A percentile compares a stretch with the other conserved stretches of the same genome.
Conservation (phyloP, 345 rosid genomes). For the Litchi chinensis region DNA sequence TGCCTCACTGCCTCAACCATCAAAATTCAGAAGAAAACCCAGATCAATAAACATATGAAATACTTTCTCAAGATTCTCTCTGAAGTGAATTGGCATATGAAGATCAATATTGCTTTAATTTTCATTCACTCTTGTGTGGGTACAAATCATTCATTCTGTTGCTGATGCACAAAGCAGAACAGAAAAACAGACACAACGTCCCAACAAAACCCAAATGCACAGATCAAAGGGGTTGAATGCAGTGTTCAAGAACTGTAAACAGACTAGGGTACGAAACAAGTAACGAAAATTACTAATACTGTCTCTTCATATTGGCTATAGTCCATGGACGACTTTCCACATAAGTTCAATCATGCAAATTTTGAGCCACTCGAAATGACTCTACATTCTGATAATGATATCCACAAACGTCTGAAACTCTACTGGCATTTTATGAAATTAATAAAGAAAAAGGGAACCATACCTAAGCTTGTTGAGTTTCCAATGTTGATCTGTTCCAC, state of each 20-base stretch:
- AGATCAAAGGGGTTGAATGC: neutral
- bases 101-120: neutral
- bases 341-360: neutral
- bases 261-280: conserved; percentile 12
- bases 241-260: neutral
- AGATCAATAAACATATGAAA: neutral
- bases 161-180: neutral
- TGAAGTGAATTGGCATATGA: neutral
- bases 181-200: neutral
- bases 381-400: neutral
- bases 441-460: conserved; percentile 3
- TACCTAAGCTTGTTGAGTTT: conserved; percentile 44
- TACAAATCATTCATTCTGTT: neutral
- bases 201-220: neutral
- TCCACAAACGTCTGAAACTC: neutral
- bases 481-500: conserved; percentile 40
- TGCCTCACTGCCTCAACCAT: neutral
- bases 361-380: neutral
- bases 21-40: neutral
- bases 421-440: neutral
- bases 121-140: neutral
- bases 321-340: neutral
- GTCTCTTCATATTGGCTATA: neutral
- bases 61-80: neutral
- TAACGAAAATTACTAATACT: neutral